Conservation (phyloP, 2,329 filamentous ascomycete species). For the Colletotrichum viniferum region DNA sequence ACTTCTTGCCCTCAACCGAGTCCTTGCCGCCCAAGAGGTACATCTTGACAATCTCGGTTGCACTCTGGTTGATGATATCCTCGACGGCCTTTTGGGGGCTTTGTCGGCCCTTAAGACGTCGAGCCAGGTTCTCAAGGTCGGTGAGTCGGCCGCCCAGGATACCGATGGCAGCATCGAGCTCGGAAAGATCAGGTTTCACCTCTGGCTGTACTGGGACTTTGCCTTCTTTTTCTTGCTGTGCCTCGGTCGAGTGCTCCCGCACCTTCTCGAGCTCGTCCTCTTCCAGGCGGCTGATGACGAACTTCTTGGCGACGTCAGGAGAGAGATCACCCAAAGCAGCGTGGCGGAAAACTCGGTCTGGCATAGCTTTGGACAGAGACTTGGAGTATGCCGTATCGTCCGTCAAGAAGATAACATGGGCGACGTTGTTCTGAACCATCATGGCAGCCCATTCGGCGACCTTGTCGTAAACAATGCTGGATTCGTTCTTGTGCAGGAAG, state of each 20-base stretch:
- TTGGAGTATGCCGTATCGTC: slow-evolving; percentile 90
- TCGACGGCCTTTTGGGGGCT: slow-evolving; percentile 79
- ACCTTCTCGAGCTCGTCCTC: slow-evolving; percentile 38
- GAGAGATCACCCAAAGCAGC: slow-evolving; percentile 86
- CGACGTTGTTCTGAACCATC: slow-evolving; percentile 84
- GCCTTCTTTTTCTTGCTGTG: slow-evolving; percentile 29
- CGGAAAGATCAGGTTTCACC: slow-evolving; percentile 56
- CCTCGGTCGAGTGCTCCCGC: slow-evolving; percentile 23
- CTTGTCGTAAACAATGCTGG: slow-evolving; percentile 74
- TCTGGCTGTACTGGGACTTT: slow-evolving; percentile 28
- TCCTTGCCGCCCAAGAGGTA: slow-evolving; percentile 73
- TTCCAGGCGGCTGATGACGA: slow-evolving; percentile 83
- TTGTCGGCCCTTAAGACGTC: slow-evolving; percentile 86
- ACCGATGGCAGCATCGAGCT: slow-evolving; percentile 82
- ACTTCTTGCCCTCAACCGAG: slow-evolving; percentile 59
- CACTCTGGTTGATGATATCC: slow-evolving; percentile 88
- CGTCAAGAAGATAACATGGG: slow-evolving; percentile 93
- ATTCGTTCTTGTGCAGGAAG: slow-evolving; percentile 80
- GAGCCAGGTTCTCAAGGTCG: slow-evolving; percentile 92
- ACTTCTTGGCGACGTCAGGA: slow-evolving; percentile 84
- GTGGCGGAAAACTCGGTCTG: slow-evolving; percentile 88
- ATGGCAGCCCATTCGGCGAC: slow-evolving; percentile 89
- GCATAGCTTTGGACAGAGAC: slow-evolving; percentile 82
- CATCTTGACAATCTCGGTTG: slow-evolving; percentile 91
- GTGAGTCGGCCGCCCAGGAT: slow-evolving; percentile 90